Base-by-base conservation (phyloP, 2,329 filamentous ascomycete genomes). In the Amphichorda felina region DNA sequence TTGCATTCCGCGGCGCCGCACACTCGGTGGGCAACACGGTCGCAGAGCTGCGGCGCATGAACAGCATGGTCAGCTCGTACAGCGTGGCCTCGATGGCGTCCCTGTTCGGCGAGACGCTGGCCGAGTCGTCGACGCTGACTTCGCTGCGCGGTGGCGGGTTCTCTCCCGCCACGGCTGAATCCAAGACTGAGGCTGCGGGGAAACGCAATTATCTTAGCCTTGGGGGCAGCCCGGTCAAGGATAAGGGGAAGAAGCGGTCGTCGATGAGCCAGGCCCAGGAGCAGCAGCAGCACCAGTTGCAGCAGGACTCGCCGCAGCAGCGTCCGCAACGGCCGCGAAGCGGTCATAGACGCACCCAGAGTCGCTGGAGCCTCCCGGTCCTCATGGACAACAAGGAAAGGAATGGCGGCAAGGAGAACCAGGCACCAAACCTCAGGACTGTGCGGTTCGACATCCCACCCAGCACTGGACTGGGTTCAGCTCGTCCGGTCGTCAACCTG, bases 21-120 rank as follows among this genome's bases (percentile, higher is more conserved):
- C 41, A 45, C 11, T 38, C 47, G 6, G 47, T 68, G 10, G 53
- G 60, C n/a, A 54, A 50, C 40, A 60, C 67, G 3, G 63, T 73
- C 21, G 60, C 61, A 14, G 64, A 72, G 49, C 63, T 75, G 38
- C 62, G 71, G 8, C 60, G 70, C 34, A 75, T 74, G 69, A 74
- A 75, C 54, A 72, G 66, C 50, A 53, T 64, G 36, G 46, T 70
- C 30, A 69, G 62, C 45, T 55, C 60, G 2, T 55, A 59, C 37
- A 68, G 64, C 53, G 49, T 51, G 14, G 55, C 56, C 2, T 63
- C 64, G 1, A 44, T 57, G 30, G 45, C 46, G 2, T 60, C 53
- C 7, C n/a, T 38, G 38, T 34, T 42, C 13, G 28, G 38, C 22
- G 26, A 41, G 22, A 21, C 17, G 21, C 32, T 54, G 8, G 43